Evolutionary conservation across 176 grass and related monocot species (phyloP).

Genomic region (Triticum turgidum): DNA sequence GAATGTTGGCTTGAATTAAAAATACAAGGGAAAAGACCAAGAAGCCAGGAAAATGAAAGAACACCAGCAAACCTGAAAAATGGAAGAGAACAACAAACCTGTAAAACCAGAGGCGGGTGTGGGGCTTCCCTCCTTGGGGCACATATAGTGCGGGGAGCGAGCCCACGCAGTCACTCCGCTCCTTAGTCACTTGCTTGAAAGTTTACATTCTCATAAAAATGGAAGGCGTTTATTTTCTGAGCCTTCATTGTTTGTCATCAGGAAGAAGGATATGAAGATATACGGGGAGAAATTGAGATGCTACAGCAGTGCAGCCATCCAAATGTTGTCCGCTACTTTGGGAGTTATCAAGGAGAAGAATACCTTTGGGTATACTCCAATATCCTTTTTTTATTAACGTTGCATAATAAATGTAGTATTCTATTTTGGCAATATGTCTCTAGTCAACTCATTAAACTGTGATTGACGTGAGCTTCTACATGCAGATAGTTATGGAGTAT

Average conservation of each 20-base stretch:
- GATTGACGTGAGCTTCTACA: background rate
- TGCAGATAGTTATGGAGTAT: constrained; percentile 99
- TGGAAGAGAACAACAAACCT: background rate
- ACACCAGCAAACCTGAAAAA: background rate
- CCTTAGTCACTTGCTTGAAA: background rate
- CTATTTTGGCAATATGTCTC: background rate
- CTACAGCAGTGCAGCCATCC: constrained; percentile 98
- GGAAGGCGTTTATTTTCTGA: constrained; percentile 23
- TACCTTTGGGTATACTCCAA: constrained; percentile 82
- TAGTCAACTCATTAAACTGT: constrained; percentile 18
- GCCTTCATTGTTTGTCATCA: constrained; percentile 35
- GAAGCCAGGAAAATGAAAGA: background rate
- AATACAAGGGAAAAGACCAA: background rate
- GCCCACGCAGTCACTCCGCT: background rate
- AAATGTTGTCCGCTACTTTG: constrained; percentile 97
- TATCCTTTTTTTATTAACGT: constrained; percentile 15
- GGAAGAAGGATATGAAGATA: constrained; percentile 99
- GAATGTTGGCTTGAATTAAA: background rate
- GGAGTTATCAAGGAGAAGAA: constrained; percentile 97
- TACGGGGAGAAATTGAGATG: constrained; percentile 99
- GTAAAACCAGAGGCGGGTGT: background rate
- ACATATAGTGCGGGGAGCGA: background rate
- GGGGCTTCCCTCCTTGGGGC: background rate
- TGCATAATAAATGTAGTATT: constrained; percentile 1
- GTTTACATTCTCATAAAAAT: constrained; percentile 15